Percentiles rank a stretch among this genome's conserved stretches.
These are phyloP conservation scores for Amanita fuliginea DNA, from an alignment of 768 basidiomycete species.

Conservation along the genomic window DNA sequence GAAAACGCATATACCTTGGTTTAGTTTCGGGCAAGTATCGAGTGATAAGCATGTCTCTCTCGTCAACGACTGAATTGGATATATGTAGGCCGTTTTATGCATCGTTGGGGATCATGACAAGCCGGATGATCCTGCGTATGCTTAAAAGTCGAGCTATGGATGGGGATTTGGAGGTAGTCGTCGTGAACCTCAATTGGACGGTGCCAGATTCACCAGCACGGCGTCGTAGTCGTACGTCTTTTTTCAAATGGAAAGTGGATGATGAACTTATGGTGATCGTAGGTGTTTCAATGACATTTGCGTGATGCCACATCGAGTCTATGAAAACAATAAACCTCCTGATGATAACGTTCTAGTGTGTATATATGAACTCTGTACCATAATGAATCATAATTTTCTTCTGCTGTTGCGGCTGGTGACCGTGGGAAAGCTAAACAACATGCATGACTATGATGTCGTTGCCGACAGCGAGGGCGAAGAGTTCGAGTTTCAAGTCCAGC, in stretches of 20 bases:
- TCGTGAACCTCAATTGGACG: neutral
- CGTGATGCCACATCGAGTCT: too few relatives aligned
- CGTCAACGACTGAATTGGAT: neutral
- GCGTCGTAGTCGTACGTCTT: neutral
- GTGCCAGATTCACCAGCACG: neutral
- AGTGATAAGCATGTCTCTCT: neutral
- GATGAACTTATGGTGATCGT: too few relatives aligned
- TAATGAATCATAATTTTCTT: too few relatives aligned
- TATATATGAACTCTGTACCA: too few relatives aligned
- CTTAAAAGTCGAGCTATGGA: slow-evolving; percentile 1
- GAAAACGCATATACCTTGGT: slow-evolving; percentile 35
- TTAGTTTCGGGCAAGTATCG: slow-evolving; percentile 26
- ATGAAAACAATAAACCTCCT: too few relatives aligned
- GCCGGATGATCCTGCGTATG: slow-evolving; percentile 33
- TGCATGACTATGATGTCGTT: slow-evolving; percentile 1
- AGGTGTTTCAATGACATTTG: too few relatives aligned
- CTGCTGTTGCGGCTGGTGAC: too few relatives aligned
- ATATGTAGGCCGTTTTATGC: slow-evolving; percentile 32
- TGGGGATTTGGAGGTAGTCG: neutral
- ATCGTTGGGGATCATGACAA: slow-evolving; percentile 33
- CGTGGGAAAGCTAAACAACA: too few relatives aligned
- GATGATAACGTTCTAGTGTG: too few relatives aligned
- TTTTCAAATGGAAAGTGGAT: too few relatives aligned
- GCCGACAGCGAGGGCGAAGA: slow-evolving; percentile 5
- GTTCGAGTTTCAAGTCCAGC: neutral